These are phyloP conservation scores for Leccinum olivaceopallidum DNA, from an alignment of 768 basidiomycete genomes.

Conservation along the genomic window DNA sequence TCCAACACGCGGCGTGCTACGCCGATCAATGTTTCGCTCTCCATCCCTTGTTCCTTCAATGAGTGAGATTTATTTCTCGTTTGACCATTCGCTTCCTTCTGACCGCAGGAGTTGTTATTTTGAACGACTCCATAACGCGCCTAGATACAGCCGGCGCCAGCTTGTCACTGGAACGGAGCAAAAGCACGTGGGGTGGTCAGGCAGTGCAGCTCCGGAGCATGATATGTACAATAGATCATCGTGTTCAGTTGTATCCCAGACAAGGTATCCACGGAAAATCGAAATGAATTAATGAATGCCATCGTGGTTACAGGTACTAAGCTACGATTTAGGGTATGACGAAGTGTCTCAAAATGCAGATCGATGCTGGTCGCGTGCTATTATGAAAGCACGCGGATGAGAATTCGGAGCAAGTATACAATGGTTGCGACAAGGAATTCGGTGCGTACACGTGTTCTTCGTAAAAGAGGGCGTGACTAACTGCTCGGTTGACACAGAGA, in stretches of 20 bases:
- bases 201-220: too few relatives aligned
- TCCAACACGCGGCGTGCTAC: too few relatives aligned
- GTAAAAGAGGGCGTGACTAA: not conserved
- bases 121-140: too few relatives aligned
- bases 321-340: slow-evolving; percentile 18
- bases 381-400: slow-evolving; percentile 2
- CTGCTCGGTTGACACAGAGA: not conserved
- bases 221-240: too few relatives aligned
- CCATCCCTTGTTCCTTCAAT: too few relatives aligned
- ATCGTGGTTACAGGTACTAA: slow-evolving; percentile 6
- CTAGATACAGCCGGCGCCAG: too few relatives aligned
- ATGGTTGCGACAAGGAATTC: slow-evolving; percentile 1
- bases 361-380: not conserved
- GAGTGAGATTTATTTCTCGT: too few relatives aligned
- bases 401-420: slow-evolving; percentile 9
- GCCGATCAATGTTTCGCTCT: too few relatives aligned
- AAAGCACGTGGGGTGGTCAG: too few relatives aligned
- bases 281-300: not conserved
- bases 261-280: not conserved
- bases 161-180: too few relatives aligned
- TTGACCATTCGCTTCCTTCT: too few relatives aligned
- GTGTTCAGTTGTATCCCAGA: not conserved
- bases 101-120: too few relatives aligned
- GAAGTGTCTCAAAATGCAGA: slow-evolving; percentile 1
- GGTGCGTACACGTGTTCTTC: slow-evolving; percentile 3